Conservation (phyloP, 1,284 basidiomycete species). For the Flammula alnicola region DNA sequence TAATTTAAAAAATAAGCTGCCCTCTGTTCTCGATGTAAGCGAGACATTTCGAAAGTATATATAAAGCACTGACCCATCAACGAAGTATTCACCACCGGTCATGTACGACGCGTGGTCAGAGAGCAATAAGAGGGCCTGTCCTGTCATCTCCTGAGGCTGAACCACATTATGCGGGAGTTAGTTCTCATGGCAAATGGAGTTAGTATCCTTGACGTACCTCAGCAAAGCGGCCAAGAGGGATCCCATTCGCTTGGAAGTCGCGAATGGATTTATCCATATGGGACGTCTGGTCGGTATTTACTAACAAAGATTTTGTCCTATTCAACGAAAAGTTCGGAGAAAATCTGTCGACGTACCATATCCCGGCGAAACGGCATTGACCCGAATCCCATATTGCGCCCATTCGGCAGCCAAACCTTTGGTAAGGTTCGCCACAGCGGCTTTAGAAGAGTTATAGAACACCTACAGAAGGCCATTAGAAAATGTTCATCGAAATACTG, state of each 20-base stretch:
- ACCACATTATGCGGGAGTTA: not conserved
- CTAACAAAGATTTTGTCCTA: conserved; percentile 18
- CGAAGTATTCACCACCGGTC: conserved; percentile 44
- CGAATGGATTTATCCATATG: conserved; percentile 36
- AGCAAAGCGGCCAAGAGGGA: conserved; percentile 39
- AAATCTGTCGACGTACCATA: conserved; percentile 45
- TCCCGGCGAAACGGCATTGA: conserved; percentile 65
- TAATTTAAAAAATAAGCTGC: no score
- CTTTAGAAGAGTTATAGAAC: conserved; percentile 66
- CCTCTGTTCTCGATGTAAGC: no score
- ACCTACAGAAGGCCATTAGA: conserved; percentile 38
- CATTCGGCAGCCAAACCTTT: conserved; percentile 68
- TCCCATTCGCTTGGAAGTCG: conserved; percentile 33
- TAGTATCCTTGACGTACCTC: conserved; percentile 26
- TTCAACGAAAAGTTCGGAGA: not conserved
- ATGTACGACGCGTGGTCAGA: conserved; percentile 43
- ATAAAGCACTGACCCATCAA: conserved; percentile 38
- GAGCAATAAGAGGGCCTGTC: conserved; percentile 40
- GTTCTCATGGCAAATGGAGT: not conserved
- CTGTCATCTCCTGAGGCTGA: conserved; percentile 42
- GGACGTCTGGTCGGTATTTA: conserved; percentile 39
- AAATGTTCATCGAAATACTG: not conserved
- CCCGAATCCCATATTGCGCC: conserved; percentile 55
- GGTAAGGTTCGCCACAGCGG: conserved; percentile 58
- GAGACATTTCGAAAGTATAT: not conserved